Evolutionary conservation across 2,329 filamentous ascomycete genomes (phyloP), one percentile per base, ranked within the genome.

Genomic region (Cladosporium sp.): DNA sequence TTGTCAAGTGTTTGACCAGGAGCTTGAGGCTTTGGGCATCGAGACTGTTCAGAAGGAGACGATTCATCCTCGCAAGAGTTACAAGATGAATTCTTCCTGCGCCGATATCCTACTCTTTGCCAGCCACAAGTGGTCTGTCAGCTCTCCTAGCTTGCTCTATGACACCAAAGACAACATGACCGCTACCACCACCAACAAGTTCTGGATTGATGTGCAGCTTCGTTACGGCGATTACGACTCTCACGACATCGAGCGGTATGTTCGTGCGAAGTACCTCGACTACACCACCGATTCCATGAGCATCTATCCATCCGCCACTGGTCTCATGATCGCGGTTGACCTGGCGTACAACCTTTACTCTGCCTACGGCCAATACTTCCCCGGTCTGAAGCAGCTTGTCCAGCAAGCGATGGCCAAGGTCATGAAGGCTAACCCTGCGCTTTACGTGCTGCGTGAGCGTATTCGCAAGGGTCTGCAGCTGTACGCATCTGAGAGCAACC

Each of bases 21-120:
- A 98, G 68, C 76, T 98, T 41, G 93, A 98, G 70, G 90, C 93
- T 32, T 77, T 98, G 3, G 91, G 91, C 34, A 96, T 98, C 54
- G 93, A 98, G 72, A 95, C 90, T 2, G 93, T 97, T 4, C 93
- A 98, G 68, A 98, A 98, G 72, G 93, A 98, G 75, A 97, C 93
- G 0, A 98, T 98, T 55, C 93, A 98, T 76, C 93, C 93, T 49
- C 83, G 93, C 82, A 98, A 98, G 74, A 96, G 90, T 4, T 98
- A 98, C 82, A 98, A 98, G 82, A 98, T 98, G 93, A 98, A 98
- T 78, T 96, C 91, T 65, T 97, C 92, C 54, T 97, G 93, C 65
- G 93, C 95, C 4, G 93, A 98, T 70, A 96, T 98, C 58, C 79
- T 97, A 51, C 81, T 98, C 9, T 98, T 98, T 66, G 92, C 93